These are phyloP conservation scores for Gaultheria prostrata DNA, from an alignment of 148 eudicot species.

Conservation along the genomic window DNA sequence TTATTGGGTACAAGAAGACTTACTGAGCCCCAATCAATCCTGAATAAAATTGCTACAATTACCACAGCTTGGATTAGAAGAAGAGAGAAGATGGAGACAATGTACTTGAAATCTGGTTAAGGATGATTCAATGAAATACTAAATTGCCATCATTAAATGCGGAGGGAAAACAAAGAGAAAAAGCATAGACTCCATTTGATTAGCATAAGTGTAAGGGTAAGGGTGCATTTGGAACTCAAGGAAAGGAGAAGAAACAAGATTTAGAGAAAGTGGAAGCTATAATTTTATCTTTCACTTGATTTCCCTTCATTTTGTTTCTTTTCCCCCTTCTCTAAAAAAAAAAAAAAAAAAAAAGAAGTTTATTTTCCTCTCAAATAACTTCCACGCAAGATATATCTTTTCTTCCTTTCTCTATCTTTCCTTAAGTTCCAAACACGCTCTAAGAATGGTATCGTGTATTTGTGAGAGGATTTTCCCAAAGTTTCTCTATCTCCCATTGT, in stretches of 20 bases:
- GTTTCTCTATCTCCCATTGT: background rate
- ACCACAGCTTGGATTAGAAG: slow-evolving; percentile 21
- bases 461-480: background rate
- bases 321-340: background rate
- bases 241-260: background rate
- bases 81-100: slow-evolving; percentile 13
- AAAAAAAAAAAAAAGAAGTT: too few relatives aligned
- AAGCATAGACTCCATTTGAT: background rate
- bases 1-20: background rate
- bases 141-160: background rate
- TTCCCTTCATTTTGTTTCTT: background rate
- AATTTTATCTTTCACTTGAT: background rate
- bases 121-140: background rate
- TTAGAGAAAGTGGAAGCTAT: background rate
- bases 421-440: background rate
- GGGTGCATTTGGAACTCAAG: background rate
- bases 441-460: background rate
- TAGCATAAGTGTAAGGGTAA: too few relatives aligned
- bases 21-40: slow-evolving; percentile 23
- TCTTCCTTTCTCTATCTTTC: background rate
- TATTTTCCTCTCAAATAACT: too few relatives aligned
- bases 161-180: background rate
- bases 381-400: background rate
- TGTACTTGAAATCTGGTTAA: slow-evolving; percentile 20
- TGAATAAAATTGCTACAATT: slow-evolving; percentile 20